Evolutionary conservation across 1,139 yeast species (phyloP).

Genomic region (Yamadazyma conglobata): DNA sequence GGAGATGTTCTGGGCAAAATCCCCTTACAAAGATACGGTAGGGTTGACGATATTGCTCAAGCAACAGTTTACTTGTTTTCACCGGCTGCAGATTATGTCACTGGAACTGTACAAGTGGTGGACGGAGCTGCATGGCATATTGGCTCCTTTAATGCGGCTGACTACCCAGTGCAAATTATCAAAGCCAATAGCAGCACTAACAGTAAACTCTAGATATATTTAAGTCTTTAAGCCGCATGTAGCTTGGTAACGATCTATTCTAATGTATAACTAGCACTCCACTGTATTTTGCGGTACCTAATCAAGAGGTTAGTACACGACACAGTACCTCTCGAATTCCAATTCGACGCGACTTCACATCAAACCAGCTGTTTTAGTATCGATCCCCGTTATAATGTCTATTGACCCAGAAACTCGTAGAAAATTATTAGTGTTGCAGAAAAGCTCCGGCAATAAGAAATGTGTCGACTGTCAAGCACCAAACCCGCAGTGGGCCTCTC

Average conservation of each 20-base stretch:
- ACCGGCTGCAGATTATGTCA: slow-evolving; percentile 69
- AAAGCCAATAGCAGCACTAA: slow-evolving; percentile 13
- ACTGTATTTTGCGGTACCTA: no score
- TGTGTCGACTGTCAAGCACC: slow-evolving; percentile 96
- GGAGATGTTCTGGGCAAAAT: slow-evolving; percentile 28
- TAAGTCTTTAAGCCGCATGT: no score
- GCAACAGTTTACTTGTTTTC: slow-evolving; percentile 79
- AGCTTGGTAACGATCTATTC: no score
- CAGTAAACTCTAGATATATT: slow-evolving; percentile 17
- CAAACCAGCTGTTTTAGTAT: no score
- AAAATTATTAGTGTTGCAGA: slow-evolving; percentile 74
- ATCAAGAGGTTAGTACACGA: no score
- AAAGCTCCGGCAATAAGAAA: slow-evolving; percentile 75
- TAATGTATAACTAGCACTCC: no score
- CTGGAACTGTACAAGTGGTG: slow-evolving; percentile 74
- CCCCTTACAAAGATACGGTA: slow-evolving; percentile 75
- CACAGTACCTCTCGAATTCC: no score
- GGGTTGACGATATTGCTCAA: slow-evolving; percentile 75
- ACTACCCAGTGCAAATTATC: slow-evolving; percentile 34
- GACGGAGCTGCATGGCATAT: slow-evolving; percentile 89
- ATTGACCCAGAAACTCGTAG: slow-evolving; percentile 90
- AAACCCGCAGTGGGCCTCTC: slow-evolving; percentile 99
- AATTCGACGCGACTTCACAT: no score
- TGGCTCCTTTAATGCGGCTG: slow-evolving; percentile 34
- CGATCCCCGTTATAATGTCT: slow-evolving; percentile 43